Evolutionary conservation across 2,329 filamentous ascomycete genomes (phyloP).

Genomic region (Reticulascus tulasneorum): DNA sequence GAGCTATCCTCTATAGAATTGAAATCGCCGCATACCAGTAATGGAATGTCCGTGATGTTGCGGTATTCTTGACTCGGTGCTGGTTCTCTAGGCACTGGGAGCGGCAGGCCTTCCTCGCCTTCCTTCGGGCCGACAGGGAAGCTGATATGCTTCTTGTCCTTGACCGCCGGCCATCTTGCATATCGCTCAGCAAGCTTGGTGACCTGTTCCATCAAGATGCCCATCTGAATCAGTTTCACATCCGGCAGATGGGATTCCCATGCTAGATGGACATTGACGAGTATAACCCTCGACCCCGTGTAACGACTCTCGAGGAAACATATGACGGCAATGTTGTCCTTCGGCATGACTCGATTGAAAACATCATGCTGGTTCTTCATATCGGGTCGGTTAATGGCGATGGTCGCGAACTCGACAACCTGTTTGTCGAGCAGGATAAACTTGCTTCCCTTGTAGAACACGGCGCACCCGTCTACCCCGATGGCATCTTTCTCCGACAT

Average conservation of each 20-base stretch:
- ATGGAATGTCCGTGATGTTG: constrained; percentile 80
- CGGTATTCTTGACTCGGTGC: constrained; percentile 84
- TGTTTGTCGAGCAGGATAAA: constrained; percentile 93
- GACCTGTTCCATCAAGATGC: constrained; percentile 89
- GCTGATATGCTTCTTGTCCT: constrained; percentile 67
- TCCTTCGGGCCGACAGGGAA: constrained; percentile 33
- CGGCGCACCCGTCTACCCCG: constrained; percentile 91
- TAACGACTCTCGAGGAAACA: constrained; percentile 88
- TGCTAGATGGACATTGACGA: constrained; percentile 90
- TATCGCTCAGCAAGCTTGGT: constrained; percentile 84
- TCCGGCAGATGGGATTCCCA: constrained; percentile 91
- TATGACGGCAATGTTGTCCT: constrained; percentile 92
- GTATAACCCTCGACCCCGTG: constrained; percentile 86
- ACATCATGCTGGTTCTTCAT: constrained; percentile 98
- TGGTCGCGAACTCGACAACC: constrained; percentile 84
- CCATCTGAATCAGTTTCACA: constrained; percentile 94
- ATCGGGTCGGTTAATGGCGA: constrained; percentile 89
- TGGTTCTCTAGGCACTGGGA: constrained; percentile 58
- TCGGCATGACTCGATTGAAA: constrained; percentile 97
- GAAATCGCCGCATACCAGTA: constrained; percentile 92
- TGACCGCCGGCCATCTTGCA: constrained; percentile 71
- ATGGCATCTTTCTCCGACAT: constrained; percentile 88
- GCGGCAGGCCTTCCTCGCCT: constrained; percentile 39
- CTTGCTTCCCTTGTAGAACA: constrained; percentile 94
- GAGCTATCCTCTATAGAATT: constrained; percentile 86